Percentiles rank a stretch among this genome's conserved stretches.
phyloP scores from a whole-genome alignment of 768 basidiomycete genomes.

The Leucogyrophana mollusca region DNA sequence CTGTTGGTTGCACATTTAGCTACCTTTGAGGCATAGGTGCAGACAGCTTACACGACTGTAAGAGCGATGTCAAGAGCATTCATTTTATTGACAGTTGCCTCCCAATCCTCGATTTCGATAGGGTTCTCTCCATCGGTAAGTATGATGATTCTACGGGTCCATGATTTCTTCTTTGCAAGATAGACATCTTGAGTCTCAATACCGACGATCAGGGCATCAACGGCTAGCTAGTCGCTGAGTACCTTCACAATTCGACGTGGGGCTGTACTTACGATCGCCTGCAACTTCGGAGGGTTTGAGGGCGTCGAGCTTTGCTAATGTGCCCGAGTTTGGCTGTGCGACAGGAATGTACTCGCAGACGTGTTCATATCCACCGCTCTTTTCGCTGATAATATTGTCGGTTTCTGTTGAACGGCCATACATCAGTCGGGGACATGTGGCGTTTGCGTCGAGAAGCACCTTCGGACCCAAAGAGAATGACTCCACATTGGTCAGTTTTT shows the following conservation, averaged over 20 bases:
- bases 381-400: slow-evolving; percentile 58
- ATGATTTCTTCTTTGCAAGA: slow-evolving; percentile 70
- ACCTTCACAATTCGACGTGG: no score
- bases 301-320: slow-evolving; percentile 63
- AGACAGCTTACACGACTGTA: slow-evolving; percentile 63
- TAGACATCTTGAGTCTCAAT: slow-evolving; percentile 75
- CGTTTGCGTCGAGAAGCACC: slow-evolving; percentile 34
- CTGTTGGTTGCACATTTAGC: slow-evolving; percentile 42
- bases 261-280: slow-evolving; percentile 71
- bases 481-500: slow-evolving; percentile 94
- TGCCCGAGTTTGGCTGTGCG: slow-evolving; percentile 60
- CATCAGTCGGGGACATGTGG: neutral
- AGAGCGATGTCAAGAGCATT: slow-evolving; percentile 54
- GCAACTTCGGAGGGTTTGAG: slow-evolving; percentile 52
- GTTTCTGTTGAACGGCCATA: slow-evolving; percentile 44
- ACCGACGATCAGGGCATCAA: slow-evolving; percentile 86
- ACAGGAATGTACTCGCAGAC: slow-evolving; percentile 72
- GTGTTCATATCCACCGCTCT: slow-evolving; percentile 69
- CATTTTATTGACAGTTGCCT: slow-evolving; percentile 65
- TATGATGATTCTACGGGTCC: slow-evolving; percentile 82
- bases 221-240: slow-evolving; percentile 61
- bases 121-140: slow-evolving; percentile 84
- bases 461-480: slow-evolving; percentile 84
- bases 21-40: slow-evolving; percentile 14
- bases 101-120: slow-evolving; percentile 76